Evolutionary conservation across 2,329 filamentous ascomycete species (phyloP), one percentile per base, ranked within the genome.

Genomic region (Calonectria pauciramosa): DNA sequence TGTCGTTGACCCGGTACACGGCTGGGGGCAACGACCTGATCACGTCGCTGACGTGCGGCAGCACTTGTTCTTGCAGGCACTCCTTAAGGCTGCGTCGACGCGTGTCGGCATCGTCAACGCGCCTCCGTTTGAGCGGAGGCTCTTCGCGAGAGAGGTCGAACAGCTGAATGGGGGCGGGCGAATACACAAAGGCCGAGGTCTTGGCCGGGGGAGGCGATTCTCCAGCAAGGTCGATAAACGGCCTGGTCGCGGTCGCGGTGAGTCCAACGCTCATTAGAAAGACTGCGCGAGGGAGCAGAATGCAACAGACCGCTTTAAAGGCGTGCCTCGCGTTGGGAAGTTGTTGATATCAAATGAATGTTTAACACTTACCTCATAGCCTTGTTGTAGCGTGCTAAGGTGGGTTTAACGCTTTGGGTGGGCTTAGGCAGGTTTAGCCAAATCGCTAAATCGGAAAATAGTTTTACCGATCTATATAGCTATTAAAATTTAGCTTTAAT

Each of bases 61-160:
- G 71, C 2, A 86, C 80, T 44, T 85, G 83, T 1, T 75, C 69
- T 28, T 75, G 76, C 11, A 86, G 52, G 44, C 83, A 83, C 0
- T 78, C 71, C 60, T 77, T 78, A 0, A 84, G 65, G 34, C 60
- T 71, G 28, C 78, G 71, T 71, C 76, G 70, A 26, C 71, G 68
- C 69, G 70, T 51, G 59, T 63, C 51, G 56, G 69, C 76, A 30
- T 78, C 47, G 8, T 78, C 77, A 4, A 84, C 78, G 68, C 84
- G 82, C 69, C 81, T 79, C 47, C 80, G 79, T 76, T 86, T 86
- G 9, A 73, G 68, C 9, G 82, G 81, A 63, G 84, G 82, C 66
- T 81, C 82, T 26, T 80, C 73, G 16, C 68, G 73, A 18, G 72
- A 65, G 14, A 71, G 18, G 0, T 71, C 74, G 18, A 76, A 51